phyloP scores from a whole-genome alignment of 1,139 yeast species.

The Hyphopichia wangnamkhiaoensis region DNA sequence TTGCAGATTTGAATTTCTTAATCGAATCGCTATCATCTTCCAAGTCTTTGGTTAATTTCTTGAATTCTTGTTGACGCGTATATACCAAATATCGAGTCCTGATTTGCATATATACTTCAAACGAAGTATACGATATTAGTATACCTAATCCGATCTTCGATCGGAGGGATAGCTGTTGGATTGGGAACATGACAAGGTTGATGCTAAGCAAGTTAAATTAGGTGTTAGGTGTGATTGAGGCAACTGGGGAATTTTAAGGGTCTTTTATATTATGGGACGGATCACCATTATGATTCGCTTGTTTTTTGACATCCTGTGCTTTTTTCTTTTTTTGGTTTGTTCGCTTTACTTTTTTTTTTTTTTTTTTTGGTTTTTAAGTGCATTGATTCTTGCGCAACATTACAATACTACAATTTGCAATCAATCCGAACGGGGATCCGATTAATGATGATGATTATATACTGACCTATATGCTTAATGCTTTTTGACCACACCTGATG shows the following conservation, averaged over 20 bases:
- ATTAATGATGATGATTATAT: too few species aligned
- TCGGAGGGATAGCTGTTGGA: slow-evolving; percentile 19
- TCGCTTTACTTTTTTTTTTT: neutral
- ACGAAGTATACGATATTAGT: slow-evolving; percentile 64
- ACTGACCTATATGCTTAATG: slow-evolving; percentile 49
- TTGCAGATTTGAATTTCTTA: slow-evolving; percentile 46
- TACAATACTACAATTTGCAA: neutral
- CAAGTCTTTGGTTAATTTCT: slow-evolving; percentile 12
- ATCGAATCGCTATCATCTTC: slow-evolving; percentile 21
- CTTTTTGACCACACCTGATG: slow-evolving; percentile 83
- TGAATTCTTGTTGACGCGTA: slow-evolving; percentile 45
- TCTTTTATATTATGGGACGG: too few species aligned
- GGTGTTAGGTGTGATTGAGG: neutral
- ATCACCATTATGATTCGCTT: too few species aligned
- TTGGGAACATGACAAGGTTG: slow-evolving; percentile 2
- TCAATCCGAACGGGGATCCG: too few species aligned
- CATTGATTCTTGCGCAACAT: too few species aligned
- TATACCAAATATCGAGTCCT: slow-evolving; percentile 58
- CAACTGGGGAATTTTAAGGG: neutral
- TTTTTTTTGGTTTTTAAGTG: neutral
- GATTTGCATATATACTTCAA: slow-evolving; percentile 62
- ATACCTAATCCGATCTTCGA: slow-evolving; percentile 53
- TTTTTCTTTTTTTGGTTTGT: neutral
- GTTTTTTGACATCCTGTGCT: neutral
- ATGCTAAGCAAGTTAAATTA: too few species aligned